Evolutionary conservation across 441 rosid genomes (phyloP).

Genomic region (Aquilaria agallochum): DNA sequence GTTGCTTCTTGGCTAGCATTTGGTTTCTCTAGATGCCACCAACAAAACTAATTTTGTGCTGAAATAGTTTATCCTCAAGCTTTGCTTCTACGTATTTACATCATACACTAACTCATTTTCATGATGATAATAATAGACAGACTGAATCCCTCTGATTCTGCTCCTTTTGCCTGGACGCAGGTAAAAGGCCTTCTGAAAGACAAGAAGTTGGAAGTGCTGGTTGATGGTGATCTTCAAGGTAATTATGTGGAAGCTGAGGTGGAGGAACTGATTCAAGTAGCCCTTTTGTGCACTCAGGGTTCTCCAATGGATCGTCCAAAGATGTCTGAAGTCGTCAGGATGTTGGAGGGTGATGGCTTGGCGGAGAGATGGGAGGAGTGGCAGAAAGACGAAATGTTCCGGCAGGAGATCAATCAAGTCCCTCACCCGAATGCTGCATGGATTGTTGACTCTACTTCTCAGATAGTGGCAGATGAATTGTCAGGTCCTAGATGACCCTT

Average conservation of each 20-base stretch:
- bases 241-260: constrained; percentile 49
- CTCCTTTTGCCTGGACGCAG: constrained; percentile 19
- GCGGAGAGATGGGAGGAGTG: constrained; percentile 74
- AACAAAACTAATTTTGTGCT: no score
- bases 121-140: no score
- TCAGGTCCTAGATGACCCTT: constrained; percentile 66
- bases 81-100: no score
- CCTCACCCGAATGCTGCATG: constrained; percentile 31
- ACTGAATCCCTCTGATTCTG: no score
- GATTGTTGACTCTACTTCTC: constrained; percentile 46
- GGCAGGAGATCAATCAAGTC: constrained; percentile 30
- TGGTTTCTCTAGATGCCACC: no score
- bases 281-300: constrained; percentile 65
- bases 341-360: constrained; percentile 80
- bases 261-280: constrained; percentile 65
- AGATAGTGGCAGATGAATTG: constrained; percentile 45
- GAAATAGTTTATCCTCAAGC: no score
- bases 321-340: constrained; percentile 73
- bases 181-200: constrained; percentile 65
- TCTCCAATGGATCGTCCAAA: constrained; percentile 65
- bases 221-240: constrained; percentile 51
- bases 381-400: constrained; percentile 51
- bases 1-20: no score
- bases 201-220: constrained; percentile 49
- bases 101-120: no score